These are phyloP conservation scores for Pythium phragmitis DNA, from an alignment of 352 stramenopile species.

Conservation along the genomic window DNA sequence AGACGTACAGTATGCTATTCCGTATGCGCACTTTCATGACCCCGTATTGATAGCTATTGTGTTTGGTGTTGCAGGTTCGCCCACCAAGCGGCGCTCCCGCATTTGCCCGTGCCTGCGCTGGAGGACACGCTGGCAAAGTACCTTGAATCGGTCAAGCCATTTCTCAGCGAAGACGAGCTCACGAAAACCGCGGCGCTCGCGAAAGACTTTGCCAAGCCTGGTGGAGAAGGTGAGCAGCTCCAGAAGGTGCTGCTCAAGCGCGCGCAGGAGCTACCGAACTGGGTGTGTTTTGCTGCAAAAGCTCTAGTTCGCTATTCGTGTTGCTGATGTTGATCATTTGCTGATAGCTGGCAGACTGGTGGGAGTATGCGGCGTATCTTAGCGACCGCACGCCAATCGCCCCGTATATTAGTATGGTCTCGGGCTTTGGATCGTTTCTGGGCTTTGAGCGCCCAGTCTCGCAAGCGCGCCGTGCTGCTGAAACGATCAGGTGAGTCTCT, in stretches of 20 bases:
- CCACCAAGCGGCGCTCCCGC: constrained; percentile 64
- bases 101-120: constrained; percentile 83
- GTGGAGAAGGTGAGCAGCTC: constrained; percentile 45
- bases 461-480: constrained; percentile 50
- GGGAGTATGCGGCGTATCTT: constrained; percentile 88
- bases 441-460: constrained; percentile 76
- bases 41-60: neutral
- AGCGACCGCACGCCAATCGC: constrained; percentile 81
- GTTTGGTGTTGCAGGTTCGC: constrained; percentile 27
- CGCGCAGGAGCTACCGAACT: constrained; percentile 48
- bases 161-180: constrained; percentile 57
- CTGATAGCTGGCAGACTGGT: constrained; percentile 86
- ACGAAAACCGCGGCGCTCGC: constrained; percentile 36
- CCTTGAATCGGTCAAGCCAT: constrained; percentile 61
- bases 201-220: constrained; percentile 46
- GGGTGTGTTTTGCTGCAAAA: constrained; percentile 31
- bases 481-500: constrained; percentile 45
- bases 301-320: neutral
- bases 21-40: neutral
- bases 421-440: constrained; percentile 94
- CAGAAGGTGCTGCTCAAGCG: constrained; percentile 52
- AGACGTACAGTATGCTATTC: constrained; percentile 9
- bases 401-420: constrained; percentile 93
- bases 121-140: constrained; percentile 87
- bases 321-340: neutral